Conservation (phyloP, 768 basidiomycete species). For the Rickenella mellea region DNA sequence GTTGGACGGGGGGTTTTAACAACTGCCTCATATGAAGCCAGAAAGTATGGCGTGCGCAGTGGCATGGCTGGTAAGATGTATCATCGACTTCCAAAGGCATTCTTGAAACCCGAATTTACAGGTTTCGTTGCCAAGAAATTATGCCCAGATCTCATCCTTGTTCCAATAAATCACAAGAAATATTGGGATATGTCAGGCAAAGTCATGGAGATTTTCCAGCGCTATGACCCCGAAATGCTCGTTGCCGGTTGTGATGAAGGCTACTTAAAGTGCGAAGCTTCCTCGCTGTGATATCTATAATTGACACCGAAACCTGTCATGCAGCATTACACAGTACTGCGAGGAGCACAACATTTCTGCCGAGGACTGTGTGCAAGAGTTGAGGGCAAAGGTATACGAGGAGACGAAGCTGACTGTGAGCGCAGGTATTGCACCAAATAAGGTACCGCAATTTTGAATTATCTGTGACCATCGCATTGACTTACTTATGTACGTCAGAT, state of each 20-base stretch:
- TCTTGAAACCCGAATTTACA: conserved; percentile 14
- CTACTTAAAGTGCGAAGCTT: conserved; percentile 69
- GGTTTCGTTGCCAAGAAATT: conserved; percentile 91
- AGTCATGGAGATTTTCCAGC: conserved; percentile 58
- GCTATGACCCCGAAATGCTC: conserved; percentile 70
- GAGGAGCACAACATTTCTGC: conserved; percentile 50
- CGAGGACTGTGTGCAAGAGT: conserved; percentile 67
- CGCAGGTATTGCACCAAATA: conserved; percentile 93
- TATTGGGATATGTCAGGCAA: conserved; percentile 63
- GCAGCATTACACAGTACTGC: conserved; percentile 80
- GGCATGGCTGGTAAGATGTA: conserved; percentile 83
- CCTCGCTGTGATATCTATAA: background rate
- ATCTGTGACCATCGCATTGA: conserved; percentile 2
- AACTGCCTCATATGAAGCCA: conserved; percentile 89
- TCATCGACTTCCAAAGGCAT: background rate
- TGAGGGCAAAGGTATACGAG: conserved; percentile 61
- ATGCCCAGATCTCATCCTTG: conserved; percentile 77
- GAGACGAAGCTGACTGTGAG: conserved; percentile 87
- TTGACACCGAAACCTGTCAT: conserved; percentile 1
- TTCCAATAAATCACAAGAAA: conserved; percentile 38
- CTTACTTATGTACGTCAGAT: conserved; percentile 36
- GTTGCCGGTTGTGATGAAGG: conserved; percentile 84
- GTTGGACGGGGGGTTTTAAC: conserved; percentile 79
- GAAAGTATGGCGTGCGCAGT: conserved; percentile 84
- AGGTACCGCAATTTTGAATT: conserved; percentile 34